phyloP scores from a whole-genome alignment of 2,329 filamentous ascomycete genomes.

The Fusarium udum region DNA sequence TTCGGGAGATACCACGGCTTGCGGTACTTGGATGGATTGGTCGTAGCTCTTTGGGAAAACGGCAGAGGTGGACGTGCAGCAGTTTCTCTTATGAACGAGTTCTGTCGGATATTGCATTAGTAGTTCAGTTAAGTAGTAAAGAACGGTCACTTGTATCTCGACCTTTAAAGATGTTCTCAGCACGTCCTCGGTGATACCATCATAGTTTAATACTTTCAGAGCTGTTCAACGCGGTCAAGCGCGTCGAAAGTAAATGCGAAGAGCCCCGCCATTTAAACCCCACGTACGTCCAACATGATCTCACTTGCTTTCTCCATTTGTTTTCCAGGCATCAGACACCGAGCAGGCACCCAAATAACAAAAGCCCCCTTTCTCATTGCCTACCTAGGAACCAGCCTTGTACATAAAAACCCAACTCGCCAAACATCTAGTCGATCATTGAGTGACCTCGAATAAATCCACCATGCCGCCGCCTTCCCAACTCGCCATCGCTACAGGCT shows the following conservation, averaged over 20 bases:
- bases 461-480: constrained; percentile 80
- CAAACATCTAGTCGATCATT: background rate
- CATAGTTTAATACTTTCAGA: background rate
- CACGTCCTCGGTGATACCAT: background rate
- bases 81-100: constrained; percentile 28
- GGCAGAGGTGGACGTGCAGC: constrained; percentile 23
- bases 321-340: constrained; percentile 27
- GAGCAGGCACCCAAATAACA: constrained; percentile 35
- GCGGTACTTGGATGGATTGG: constrained; percentile 38
- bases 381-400: background rate
- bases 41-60: constrained; percentile 40
- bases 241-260: background rate
- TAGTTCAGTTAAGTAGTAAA: constrained; percentile 21
- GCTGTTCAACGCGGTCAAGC: constrained; percentile 5
- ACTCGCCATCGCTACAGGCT: constrained; percentile 81
- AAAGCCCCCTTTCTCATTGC: background rate
- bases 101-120: constrained; percentile 22
- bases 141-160: background rate
- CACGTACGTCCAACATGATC: constrained; percentile 42
- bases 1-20: constrained; percentile 53
- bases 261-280: constrained; percentile 43
- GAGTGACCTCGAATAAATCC: background rate
- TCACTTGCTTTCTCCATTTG: constrained; percentile 38
- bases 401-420: background rate
- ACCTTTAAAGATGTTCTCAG: background rate